phyloP scores from a whole-genome alignment of 208 protist genomes.

The Balamuthia mandrillaris region DNA sequence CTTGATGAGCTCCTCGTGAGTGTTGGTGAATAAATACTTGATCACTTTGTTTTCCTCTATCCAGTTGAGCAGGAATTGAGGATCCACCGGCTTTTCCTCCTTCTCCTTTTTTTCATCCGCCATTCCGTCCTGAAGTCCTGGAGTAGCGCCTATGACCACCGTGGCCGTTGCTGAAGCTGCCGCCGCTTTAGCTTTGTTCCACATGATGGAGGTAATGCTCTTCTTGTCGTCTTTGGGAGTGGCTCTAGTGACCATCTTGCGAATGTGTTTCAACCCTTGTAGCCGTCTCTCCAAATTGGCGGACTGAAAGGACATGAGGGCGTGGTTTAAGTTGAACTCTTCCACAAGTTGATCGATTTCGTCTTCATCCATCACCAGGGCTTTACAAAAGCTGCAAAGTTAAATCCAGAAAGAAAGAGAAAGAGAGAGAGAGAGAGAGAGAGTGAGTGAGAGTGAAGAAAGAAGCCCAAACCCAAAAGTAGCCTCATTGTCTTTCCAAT shows the following conservation, averaged over 20 bases:
- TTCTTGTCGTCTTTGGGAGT: slow-evolving; percentile 43
- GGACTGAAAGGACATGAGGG: slow-evolving; percentile 28
- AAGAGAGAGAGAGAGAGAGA: too few species aligned
- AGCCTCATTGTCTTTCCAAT: slow-evolving; percentile 16
- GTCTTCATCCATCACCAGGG: too few species aligned
- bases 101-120: background rate
- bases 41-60: slow-evolving; percentile 30
- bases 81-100: slow-evolving; percentile 32
- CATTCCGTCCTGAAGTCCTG: background rate
- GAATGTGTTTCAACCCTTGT: slow-evolving; percentile 26
- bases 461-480: too few species aligned
- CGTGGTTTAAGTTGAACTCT: slow-evolving; percentile 31
- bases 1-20: slow-evolving; percentile 31
- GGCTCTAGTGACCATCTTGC: slow-evolving; percentile 29
- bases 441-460: too few species aligned
- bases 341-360: background rate
- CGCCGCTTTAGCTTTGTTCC: slow-evolving; percentile 40
- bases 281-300: slow-evolving; percentile 14
- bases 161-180: background rate
- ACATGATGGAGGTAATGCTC: slow-evolving; percentile 8
- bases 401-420: too few species aligned
- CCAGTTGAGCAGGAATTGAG: slow-evolving; percentile 18
- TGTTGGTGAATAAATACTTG: slow-evolving; percentile 35
- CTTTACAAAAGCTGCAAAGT: too few species aligned
- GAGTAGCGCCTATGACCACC: background rate